Conservation (phyloP, 176 grass and related monocot genomes). For the Stipa capillata region DNA sequence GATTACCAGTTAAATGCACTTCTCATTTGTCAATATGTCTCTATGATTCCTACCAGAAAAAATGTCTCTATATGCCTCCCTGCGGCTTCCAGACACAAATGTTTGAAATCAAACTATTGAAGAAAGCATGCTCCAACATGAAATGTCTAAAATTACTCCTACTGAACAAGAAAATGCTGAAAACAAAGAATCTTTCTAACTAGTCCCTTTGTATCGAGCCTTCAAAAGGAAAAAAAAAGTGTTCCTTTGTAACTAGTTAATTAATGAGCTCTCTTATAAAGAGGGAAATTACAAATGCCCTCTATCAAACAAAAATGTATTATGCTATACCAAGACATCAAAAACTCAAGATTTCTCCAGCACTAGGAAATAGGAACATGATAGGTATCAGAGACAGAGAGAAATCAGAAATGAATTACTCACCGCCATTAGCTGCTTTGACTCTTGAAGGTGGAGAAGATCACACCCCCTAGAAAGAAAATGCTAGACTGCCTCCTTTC, state of each 20-base stretch:
- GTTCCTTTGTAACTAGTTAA: not conserved
- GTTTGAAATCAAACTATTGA: not conserved
- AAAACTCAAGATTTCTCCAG: not conserved
- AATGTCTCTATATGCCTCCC: not conserved
- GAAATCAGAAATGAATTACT: slow-evolving; percentile 25
- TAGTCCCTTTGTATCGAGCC: not conserved
- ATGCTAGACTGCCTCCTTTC: not conserved
- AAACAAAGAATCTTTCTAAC: not conserved
- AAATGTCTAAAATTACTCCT: not conserved
- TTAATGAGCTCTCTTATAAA: not conserved
- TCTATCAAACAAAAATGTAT: not conserved
- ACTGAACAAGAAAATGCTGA: not conserved
- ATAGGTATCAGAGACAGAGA: not conserved
- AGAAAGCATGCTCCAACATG: not conserved
- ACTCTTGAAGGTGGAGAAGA: not conserved
- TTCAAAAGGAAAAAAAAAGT: not conserved
- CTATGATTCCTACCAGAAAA: too few relatives aligned
- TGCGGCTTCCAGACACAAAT: not conserved
- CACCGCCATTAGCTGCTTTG: slow-evolving; percentile 40
- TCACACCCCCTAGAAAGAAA: not conserved
- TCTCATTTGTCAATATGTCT: not conserved
- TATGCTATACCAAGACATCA: not conserved
- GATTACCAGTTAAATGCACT: not conserved
- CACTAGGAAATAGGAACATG: slow-evolving; percentile 3
- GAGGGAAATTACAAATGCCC: not conserved